Percentiles rank a stretch among this genome's conserved stretches.
phyloP scores from a whole-genome alignment of 225 moss, liverwort and hornwort genomes.

The Climacium dendroides region DNA sequence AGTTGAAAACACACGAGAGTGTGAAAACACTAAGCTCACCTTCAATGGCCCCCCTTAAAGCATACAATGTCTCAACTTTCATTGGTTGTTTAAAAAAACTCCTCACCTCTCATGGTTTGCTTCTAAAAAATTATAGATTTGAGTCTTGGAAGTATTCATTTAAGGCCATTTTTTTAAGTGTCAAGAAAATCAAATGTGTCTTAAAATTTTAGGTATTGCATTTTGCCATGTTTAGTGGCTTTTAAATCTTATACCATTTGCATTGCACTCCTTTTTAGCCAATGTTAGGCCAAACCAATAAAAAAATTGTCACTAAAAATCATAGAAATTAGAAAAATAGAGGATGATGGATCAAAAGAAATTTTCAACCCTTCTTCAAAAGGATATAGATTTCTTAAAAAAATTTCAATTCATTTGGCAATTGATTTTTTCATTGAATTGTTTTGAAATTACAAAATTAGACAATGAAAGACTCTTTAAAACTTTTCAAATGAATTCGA shows the following conservation, averaged over 20 bases:
- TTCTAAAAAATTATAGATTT: not conserved
- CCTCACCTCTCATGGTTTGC: too few species aligned
- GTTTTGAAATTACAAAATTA: not conserved
- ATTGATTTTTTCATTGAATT: not conserved
- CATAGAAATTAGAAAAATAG: not conserved
- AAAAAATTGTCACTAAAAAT: too few species aligned
- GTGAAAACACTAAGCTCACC: too few species aligned
- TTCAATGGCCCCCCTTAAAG: not conserved
- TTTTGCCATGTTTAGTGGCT: too few species aligned
- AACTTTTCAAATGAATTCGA: not conserved
- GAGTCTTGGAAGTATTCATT: not conserved
- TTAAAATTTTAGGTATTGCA: too few species aligned
- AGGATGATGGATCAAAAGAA: not conserved
- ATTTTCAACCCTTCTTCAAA: too few species aligned
- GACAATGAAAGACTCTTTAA: not conserved
- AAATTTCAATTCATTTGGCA: not conserved
- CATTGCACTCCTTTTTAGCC: too few species aligned
- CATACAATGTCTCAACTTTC: too few species aligned
- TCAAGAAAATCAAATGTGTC: too few species aligned
- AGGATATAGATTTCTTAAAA: not conserved
- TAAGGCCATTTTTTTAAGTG: not conserved
- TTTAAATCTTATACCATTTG: too few species aligned
- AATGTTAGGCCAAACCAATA: too few species aligned
- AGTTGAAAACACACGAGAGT: not conserved
- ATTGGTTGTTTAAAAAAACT: too few species aligned